Evolutionary conservation across 345 rosid genomes (phyloP).

Genomic region (Physaria fendleri): DNA sequence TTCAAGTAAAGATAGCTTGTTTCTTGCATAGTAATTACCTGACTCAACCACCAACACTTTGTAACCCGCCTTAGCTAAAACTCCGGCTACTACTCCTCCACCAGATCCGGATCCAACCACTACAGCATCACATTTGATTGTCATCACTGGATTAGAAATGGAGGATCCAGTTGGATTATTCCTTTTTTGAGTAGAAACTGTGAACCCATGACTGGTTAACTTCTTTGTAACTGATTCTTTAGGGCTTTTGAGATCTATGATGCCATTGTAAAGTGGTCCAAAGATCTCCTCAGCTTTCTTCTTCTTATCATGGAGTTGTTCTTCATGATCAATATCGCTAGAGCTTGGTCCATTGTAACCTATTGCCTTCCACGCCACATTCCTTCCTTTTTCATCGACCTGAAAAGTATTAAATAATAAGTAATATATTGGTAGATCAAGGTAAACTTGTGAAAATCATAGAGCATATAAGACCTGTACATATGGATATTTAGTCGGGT

Average conservation of each 20-base stretch:
- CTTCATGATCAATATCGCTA: slow-evolving; percentile 37
- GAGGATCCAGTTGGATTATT: slow-evolving; percentile 7
- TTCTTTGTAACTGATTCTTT: slow-evolving; percentile 35
- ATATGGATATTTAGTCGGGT: too few relatives aligned
- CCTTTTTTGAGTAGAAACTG: slow-evolving; percentile 21
- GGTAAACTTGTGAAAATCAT: background rate
- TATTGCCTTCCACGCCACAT: slow-evolving; percentile 68
- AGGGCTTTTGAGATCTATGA: slow-evolving; percentile 45
- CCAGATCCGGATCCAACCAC: slow-evolving; percentile 85
- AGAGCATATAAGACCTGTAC: too few relatives aligned
- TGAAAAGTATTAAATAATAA: slow-evolving; percentile 22
- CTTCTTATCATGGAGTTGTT: slow-evolving; percentile 19
- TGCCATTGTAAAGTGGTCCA: slow-evolving; percentile 60
- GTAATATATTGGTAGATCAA: background rate
- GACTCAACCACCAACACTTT: slow-evolving; percentile 74
- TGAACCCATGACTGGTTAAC: slow-evolving; percentile 40
- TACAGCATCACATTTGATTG: slow-evolving; percentile 66
- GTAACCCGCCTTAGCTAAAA: slow-evolving; percentile 66
- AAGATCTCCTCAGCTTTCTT: slow-evolving; percentile 30
- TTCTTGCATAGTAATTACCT: slow-evolving; percentile 65
- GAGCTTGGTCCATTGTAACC: slow-evolving; percentile 52
- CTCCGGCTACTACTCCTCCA: slow-evolving; percentile 72
- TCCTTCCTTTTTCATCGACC: slow-evolving; percentile 53
- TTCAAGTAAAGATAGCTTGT: slow-evolving; percentile 59
- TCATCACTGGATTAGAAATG: slow-evolving; percentile 32